These are phyloP conservation scores for Euphorbia pulcherrima DNA, from an alignment of 345 rosid species.

Conservation along the genomic window DNA sequence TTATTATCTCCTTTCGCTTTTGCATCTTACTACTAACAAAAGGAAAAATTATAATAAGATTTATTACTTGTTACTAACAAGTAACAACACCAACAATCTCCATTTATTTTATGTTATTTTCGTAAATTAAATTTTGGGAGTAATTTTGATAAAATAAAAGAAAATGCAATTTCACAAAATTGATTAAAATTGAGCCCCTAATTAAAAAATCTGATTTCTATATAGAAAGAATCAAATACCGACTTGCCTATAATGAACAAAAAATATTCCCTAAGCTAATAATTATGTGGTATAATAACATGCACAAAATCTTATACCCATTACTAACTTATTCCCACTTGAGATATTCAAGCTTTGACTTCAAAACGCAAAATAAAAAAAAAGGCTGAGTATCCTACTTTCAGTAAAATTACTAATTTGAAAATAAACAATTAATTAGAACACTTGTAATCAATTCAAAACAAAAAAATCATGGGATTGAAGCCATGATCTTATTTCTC, in stretches of 20 bases:
- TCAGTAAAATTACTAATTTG: not conserved
- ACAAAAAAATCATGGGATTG: no score
- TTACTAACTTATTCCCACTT: conserved; percentile 14
- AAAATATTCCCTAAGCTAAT: not conserved
- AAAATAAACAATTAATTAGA: not conserved
- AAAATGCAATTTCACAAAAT: not conserved
- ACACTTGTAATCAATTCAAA: not conserved
- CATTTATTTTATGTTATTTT: not conserved
- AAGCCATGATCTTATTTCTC: no score
- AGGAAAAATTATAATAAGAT: not conserved
- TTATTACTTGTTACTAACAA: no score
- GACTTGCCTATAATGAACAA: not conserved
- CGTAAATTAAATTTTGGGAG: not conserved
- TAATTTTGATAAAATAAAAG: not conserved
- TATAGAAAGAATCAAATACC: not conserved
- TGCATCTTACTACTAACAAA: not conserved
- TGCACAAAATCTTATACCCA: not conserved
- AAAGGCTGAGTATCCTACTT: not conserved
- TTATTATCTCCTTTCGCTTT: conserved; percentile 4
- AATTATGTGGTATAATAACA: not conserved
- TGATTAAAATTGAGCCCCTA: no score
- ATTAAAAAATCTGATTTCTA: no score
- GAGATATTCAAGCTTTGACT: conserved; percentile 18
- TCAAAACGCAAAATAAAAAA: not conserved
- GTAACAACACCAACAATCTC: conserved; percentile 13